Percentiles rank a stretch among this genome's conserved stretches.
phyloP scores from a whole-genome alignment of 2,329 filamentous ascomycete genomes.

The Coleophoma eucalyptorum region DNA sequence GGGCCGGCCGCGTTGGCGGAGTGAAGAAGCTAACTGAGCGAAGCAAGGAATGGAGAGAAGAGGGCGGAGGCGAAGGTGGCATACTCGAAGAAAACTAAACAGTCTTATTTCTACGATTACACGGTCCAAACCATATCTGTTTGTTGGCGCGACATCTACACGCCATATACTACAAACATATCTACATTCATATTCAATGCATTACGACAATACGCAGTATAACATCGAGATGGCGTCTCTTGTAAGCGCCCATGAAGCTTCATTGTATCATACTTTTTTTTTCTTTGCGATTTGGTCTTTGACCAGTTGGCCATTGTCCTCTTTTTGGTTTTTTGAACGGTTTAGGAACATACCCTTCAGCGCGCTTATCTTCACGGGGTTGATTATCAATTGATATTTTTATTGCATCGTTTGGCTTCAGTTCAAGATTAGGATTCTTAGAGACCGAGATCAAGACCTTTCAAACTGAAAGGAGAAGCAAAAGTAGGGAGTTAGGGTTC shows the following conservation, averaged over 20 bases:
- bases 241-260: not conserved
- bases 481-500: too few species aligned
- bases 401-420: too few species aligned
- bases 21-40: slow-evolving; percentile 78
- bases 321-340: not conserved
- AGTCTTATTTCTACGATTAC: not conserved
- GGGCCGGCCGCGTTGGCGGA: slow-evolving; percentile 79
- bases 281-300: not conserved
- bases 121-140: not conserved
- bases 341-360: not conserved
- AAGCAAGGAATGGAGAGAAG: slow-evolving; percentile 90
- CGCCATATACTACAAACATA: slow-evolving; percentile 1
- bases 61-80: slow-evolving; percentile 38
- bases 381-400: not conserved
- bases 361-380: not conserved
- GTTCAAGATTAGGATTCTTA: too few species aligned
- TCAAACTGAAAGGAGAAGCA: too few species aligned
- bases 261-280: not conserved
- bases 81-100: slow-evolving; percentile 28
- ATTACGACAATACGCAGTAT: not conserved
- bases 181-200: not conserved
- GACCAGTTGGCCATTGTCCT: not conserved
- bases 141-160: not conserved
- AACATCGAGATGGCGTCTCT: not conserved
- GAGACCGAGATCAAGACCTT: too few species aligned